Evolutionary conservation across 495 filamentous ascomycete species (phyloP), one percentile per base, ranked within the genome.

Genomic region (Astrocystis sublimbata): DNA sequence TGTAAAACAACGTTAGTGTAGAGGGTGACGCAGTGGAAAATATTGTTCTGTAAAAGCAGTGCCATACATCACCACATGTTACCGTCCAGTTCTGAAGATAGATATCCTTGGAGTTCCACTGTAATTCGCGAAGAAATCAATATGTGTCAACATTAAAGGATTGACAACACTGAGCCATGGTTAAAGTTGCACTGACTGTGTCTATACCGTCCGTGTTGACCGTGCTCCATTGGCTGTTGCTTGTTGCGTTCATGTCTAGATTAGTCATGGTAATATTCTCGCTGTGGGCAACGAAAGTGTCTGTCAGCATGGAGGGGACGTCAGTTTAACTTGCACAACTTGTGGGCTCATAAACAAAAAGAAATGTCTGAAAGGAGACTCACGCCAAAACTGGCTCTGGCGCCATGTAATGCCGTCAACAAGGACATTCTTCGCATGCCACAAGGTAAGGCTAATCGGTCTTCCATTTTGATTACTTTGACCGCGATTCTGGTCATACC

Each of bases 181-280:
- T 15, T 17, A n/a, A 15, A n/a, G 23, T 36, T 58, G 2, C 15
- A 50, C 57, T 60, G 21, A 60, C 57, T 8, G 75, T 78, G 36
- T 79, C 72, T 45, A 69, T 73, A 13, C 76, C 75, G 63, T 79
- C 76, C 7, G 76, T 79, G 50, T 79, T 79, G 6, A 76, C 73
- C 13, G 73, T 70, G 47, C 63, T 74, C 68, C 69, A 73, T 59
- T 66, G 62, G 43, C 64, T 73, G 46, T 65, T 71, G 41, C 67
- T 72, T 17, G 65, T 68, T 7, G 77, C 66, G 42, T 72, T 68
- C 77, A 79, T 79, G 21, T 75, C 72, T 5, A 79, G 66, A 60
- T 79, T 79, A 21, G 75, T 79, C 54, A 57, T 57, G 24, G 54
- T 79, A 50, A 79, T 69, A 38, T 79, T 79, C 68, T 75, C 65